Percentiles rank a stretch among this genome's conserved stretches.
Conservation (phyloP, 352 stramenopile species). For the Globisporangium perplexum region DNA sequence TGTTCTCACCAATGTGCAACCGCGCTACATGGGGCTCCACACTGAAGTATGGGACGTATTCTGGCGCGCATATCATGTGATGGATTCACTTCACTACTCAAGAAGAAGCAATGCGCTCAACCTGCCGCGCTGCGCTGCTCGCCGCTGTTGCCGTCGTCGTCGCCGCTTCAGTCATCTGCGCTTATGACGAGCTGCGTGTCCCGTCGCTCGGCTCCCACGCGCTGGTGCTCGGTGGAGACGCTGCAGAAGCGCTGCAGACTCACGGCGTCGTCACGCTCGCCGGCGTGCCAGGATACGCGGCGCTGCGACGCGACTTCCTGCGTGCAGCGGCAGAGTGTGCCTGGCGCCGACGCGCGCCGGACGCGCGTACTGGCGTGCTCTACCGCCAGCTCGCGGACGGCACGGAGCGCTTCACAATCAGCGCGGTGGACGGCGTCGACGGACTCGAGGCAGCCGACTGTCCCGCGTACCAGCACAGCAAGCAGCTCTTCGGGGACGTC, state of each 20-base stretch:
- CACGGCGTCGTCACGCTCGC: constrained; percentile 14
- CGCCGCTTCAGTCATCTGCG: neutral
- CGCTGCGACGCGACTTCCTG: constrained; percentile 9
- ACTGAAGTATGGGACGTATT: neutral
- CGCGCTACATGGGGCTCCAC: neutral
- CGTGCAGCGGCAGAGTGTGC: constrained; percentile 7
- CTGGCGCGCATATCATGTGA: neutral
- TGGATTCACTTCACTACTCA: neutral
- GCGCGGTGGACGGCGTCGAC: constrained; percentile 11
- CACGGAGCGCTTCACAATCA: constrained; percentile 16
- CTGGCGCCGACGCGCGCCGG: neutral
- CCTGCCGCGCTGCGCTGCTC: neutral
- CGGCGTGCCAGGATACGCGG: constrained; percentile 7
- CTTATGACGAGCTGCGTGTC: constrained; percentile 1
- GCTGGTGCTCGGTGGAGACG: constrained; percentile 3
- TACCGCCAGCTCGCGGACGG: constrained; percentile 13
- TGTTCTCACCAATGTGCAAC: neutral
- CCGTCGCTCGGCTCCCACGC: constrained; percentile 10
- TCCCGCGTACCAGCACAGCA: constrained; percentile 12
- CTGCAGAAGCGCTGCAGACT: constrained; percentile 9
- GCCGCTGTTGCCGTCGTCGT: neutral
- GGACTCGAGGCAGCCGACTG: constrained; percentile 3
- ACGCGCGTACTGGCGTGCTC: constrained; percentile 4
- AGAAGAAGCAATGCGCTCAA: neutral
- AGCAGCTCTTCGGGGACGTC: constrained; percentile 11